These are phyloP conservation scores for Strobilomyces confusus DNA, from an alignment of 768 basidiomycete genomes.

Conservation along the genomic window DNA sequence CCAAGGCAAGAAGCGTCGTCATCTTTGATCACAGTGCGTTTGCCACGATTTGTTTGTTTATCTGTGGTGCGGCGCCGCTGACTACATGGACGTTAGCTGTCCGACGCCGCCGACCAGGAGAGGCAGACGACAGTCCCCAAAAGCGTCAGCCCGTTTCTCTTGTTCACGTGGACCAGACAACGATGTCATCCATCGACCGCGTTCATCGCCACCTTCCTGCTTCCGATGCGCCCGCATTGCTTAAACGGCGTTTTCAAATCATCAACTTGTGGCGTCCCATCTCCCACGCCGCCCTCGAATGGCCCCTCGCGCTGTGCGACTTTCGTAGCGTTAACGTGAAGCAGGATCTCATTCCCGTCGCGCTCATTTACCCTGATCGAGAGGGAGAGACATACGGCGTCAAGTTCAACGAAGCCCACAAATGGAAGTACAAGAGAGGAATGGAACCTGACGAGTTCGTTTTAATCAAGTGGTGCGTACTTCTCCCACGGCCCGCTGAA, in stretches of 20 bases:
- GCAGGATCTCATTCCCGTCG: constrained; percentile 36
- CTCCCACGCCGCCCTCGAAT: constrained; percentile 41
- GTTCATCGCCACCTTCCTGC: constrained; percentile 42
- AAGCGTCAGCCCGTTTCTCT: constrained; percentile 41
- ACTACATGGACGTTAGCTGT: constrained; percentile 31
- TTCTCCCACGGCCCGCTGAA: not conserved
- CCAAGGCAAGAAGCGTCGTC: constrained; percentile 36
- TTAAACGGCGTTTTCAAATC: constrained; percentile 47
- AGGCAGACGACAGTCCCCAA: constrained; percentile 33
- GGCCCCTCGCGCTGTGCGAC: constrained; percentile 48
- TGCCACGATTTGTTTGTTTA: too few relatives aligned
- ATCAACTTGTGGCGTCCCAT: constrained; percentile 56
- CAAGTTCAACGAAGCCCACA: constrained; percentile 35
- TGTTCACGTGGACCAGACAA: constrained; percentile 47
- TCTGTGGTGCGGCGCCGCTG: not conserved
- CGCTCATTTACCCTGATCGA: constrained; percentile 39
- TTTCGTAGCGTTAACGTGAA: constrained; percentile 37
- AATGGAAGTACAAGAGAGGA: constrained; percentile 44
- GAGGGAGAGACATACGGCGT: constrained; percentile 43
- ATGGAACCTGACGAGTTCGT: constrained; percentile 44
- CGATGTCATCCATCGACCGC: constrained; percentile 35
- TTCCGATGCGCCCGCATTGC: constrained; percentile 36
- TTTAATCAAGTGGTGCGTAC: constrained; percentile 44
- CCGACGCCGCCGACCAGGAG: constrained; percentile 38
- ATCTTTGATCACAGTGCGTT: constrained; percentile 41